phyloP scores from a whole-genome alignment of 768 basidiomycete genomes.

The Boletus rubescentipes region DNA sequence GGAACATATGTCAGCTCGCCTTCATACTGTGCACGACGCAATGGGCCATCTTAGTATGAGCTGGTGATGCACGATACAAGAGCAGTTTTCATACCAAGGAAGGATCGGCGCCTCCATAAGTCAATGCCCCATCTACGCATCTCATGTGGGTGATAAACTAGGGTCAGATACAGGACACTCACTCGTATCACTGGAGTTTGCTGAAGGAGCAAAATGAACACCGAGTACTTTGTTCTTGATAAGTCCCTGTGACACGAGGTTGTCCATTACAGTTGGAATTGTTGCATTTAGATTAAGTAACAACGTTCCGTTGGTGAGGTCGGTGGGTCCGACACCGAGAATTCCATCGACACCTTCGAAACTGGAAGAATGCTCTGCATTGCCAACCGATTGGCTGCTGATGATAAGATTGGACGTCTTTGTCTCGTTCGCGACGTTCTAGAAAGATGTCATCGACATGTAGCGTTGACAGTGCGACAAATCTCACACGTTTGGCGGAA shows the following conservation, averaged over 20 bases:
- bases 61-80: neutral
- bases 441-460: too few relatives aligned
- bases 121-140: slow-evolving; percentile 24
- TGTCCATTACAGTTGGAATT: slow-evolving; percentile 27
- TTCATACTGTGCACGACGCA: slow-evolving; percentile 10
- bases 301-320: slow-evolving; percentile 11
- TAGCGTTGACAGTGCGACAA: too few relatives aligned
- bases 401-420: slow-evolving; percentile 19
- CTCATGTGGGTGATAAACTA: neutral
- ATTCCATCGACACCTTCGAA: slow-evolving; percentile 28
- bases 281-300: neutral
- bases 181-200: slow-evolving; percentile 14
- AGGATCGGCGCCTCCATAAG: slow-evolving; percentile 26
- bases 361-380: slow-evolving; percentile 2
- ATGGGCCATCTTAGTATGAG: neutral
- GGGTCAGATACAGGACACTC: neutral
- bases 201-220: slow-evolving; percentile 24
- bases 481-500: too few relatives aligned
- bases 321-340: slow-evolving; percentile 26
- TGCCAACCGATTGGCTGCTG: slow-evolving; percentile 29
- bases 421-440: too few relatives aligned
- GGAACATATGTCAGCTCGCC: slow-evolving; percentile 25
- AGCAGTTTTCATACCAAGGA: slow-evolving; percentile 11
- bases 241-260: slow-evolving; percentile 18
- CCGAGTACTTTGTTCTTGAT: slow-evolving; percentile 15